Conservation (phyloP, 108 stramenopile species). For the Pseudonitzschia delicatissima region DNA sequence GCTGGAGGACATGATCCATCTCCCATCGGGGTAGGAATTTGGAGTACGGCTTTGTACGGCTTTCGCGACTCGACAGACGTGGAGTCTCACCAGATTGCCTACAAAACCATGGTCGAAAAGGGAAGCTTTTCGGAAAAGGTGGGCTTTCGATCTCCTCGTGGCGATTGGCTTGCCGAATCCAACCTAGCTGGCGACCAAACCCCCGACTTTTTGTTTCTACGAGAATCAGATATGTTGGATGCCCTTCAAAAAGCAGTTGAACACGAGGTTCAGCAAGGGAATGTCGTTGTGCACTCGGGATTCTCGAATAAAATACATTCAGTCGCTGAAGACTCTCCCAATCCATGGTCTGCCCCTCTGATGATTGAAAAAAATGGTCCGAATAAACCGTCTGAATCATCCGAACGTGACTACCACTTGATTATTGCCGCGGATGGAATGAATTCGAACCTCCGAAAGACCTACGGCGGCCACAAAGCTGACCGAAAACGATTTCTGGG, state of each 20-base stretch:
- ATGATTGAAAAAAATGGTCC: conserved; percentile 13
- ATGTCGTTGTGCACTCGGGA: conserved; percentile 49
- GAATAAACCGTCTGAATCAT: conserved; percentile 1
- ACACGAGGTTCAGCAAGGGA: conserved; percentile 58
- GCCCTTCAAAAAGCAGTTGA: conserved; percentile 56
- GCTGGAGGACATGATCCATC: not conserved
- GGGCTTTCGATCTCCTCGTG: conserved; percentile 79
- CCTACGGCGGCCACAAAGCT: conserved; percentile 57
- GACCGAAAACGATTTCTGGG: conserved; percentile 10
- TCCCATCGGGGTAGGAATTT: conserved; percentile 79
- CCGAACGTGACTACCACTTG: conserved; percentile 69
- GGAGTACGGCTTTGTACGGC: conserved; percentile 77
- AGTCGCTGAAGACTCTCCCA: conserved; percentile 39
- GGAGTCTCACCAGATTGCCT: conserved; percentile 49
- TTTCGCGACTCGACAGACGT: conserved; percentile 46
- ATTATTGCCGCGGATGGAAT: conserved; percentile 85
- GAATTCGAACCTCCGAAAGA: conserved; percentile 60
- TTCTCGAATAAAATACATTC: conserved; percentile 33
- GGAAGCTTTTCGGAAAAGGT: conserved; percentile 61
- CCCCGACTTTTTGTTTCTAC: conserved; percentile 64
- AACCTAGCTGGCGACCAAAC: conserved; percentile 45
- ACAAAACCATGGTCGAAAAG: conserved; percentile 46
- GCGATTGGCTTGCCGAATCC: conserved; percentile 73
- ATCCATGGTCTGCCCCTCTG: conserved; percentile 54
- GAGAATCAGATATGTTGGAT: conserved; percentile 67